Evolutionary conservation across 768 basidiomycete species (phyloP).

Genomic region (Xanthoconium stramineum): DNA sequence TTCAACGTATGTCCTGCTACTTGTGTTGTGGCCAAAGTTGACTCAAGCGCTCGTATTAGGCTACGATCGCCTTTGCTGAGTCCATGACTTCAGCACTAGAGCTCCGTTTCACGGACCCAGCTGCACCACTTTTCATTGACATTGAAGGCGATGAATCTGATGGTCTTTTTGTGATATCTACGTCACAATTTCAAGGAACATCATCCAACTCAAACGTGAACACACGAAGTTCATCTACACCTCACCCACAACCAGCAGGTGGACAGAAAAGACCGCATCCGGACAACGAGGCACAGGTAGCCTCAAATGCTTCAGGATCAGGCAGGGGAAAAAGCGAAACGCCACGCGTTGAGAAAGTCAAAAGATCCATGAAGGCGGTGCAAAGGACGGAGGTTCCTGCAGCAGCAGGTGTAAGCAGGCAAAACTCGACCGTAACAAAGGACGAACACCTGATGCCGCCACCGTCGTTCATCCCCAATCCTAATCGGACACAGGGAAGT

Average conservation of each 20-base stretch:
- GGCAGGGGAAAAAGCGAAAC: conserved; percentile 30
- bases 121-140: conserved; percentile 72
- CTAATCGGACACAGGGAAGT: conserved; percentile 11
- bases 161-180: conserved; percentile 74
- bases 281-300: conserved; percentile 24
- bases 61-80: conserved; percentile 77
- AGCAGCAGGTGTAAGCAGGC: conserved; percentile 6
- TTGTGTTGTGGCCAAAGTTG: not conserved
- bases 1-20: conserved; percentile 56
- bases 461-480: conserved; percentile 25
- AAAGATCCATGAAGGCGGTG: conserved; percentile 37
- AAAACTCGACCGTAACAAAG: conserved; percentile 12
- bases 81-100: conserved; percentile 61
- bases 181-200: conserved; percentile 52
- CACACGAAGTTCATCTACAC: conserved; percentile 17
- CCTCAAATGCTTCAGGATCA: conserved; percentile 26
- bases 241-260: conserved; percentile 6
- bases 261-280: conserved; percentile 22
- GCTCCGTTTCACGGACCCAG: conserved; percentile 72
- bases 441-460: conserved; percentile 40
- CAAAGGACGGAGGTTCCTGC: conserved; percentile 26
- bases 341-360: conserved; percentile 45
- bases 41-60: conserved; percentile 41
- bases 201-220: conserved; percentile 16
- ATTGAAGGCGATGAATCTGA: conserved; percentile 66